Evolutionary conservation across 495 filamentous ascomycete species (phyloP).

Genomic region (Sporormia fimetaria): DNA sequence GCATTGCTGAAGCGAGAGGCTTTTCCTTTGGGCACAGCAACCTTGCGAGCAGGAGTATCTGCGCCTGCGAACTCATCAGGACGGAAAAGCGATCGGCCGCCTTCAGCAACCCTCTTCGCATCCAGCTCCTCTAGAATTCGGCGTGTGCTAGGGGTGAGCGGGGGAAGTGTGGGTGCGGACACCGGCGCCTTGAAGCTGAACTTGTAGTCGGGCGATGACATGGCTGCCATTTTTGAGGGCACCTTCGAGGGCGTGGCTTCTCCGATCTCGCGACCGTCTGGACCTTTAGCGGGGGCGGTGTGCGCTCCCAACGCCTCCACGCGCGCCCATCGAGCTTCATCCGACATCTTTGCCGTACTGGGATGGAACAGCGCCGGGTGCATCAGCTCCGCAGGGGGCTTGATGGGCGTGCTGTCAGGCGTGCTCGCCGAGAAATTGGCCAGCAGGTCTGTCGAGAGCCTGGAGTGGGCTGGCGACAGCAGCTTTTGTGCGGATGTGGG

Average conservation of each 20-base stretch:
- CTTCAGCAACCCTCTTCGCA: conserved; percentile 41
- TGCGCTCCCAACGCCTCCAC: conserved; percentile 28
- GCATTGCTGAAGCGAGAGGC: conserved; percentile 63
- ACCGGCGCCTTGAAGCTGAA: conserved; percentile 54
- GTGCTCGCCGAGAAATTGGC: conserved; percentile 16
- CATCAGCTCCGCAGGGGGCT: conserved; percentile 30
- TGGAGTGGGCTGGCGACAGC: too few species aligned
- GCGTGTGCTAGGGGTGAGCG: conserved; percentile 63
- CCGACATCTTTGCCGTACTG: conserved; percentile 29
- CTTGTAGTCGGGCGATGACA: conserved; percentile 54
- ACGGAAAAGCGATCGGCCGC: conserved; percentile 8
- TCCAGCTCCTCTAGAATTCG: conserved; percentile 56
- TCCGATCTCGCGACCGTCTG: conserved; percentile 13
- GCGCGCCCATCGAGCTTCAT: conserved; percentile 33
- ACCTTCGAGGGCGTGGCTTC: conserved; percentile 29
- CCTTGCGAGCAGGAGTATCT: conserved; percentile 47
- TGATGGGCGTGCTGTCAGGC: conserved; percentile 29
- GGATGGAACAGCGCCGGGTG: conserved; percentile 32
- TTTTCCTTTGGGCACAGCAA: conserved; percentile 68
- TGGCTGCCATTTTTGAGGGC: not conserved
- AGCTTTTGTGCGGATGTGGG: too few species aligned
- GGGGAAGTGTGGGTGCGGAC: too few species aligned
- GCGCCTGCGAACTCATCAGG: conserved; percentile 21
- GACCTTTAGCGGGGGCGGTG: conserved; percentile 30
- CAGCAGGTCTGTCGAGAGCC: too few species aligned